Base-by-base conservation (phyloP, 2,329 filamentous ascomycete species). In the Epichloe uncinata region DNA sequence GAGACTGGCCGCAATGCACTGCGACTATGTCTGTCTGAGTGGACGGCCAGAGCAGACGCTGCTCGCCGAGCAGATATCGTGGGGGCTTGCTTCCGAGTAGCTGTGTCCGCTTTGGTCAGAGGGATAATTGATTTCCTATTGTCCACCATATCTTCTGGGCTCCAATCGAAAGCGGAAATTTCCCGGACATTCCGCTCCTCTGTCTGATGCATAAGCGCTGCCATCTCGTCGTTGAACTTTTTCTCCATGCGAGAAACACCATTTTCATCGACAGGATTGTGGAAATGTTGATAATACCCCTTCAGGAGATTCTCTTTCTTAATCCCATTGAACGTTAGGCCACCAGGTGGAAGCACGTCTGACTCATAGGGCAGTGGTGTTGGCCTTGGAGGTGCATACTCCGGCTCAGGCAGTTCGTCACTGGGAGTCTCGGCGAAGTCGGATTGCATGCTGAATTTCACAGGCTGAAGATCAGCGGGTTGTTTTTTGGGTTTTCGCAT, bases 371-470 rank as follows among this genome's bases (percentile, higher is more conserved):
- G 77, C 11, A 80, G 69, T n/a, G 80, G 74, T 56, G 75, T 76
- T 1, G 82, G 77, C 53, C 74, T 82, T 0, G 88, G 87, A 5
- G 91, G 88, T 63, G 88, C 89, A 64, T 95, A 95, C 71, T 97
- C 93, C 53, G 91, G 80, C 49, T 96, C 90, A 26, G 91, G 80
- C 48, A 96, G 89, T 26, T 82, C 81, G 42, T 86, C 80, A 26
- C 76, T 70, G 13, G 33, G 42, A 3, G 63, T 60, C 47, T 71
- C 73, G 30, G 62, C 64, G 38, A 69, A 66, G 47, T 82, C 77
- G 4, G 74, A 72, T 50, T 82, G 79, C 38, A 81, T 70, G 47
- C 82, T 76, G 43, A 88, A 68, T 62, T 84, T 84, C 54, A 81
- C 71, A 8, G 71, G 63, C 22, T 75, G 73, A n/a, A 64, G 59